Evolutionary conservation across 345 rosid genomes (phyloP).

Genomic region (Boechera stricta): DNA sequence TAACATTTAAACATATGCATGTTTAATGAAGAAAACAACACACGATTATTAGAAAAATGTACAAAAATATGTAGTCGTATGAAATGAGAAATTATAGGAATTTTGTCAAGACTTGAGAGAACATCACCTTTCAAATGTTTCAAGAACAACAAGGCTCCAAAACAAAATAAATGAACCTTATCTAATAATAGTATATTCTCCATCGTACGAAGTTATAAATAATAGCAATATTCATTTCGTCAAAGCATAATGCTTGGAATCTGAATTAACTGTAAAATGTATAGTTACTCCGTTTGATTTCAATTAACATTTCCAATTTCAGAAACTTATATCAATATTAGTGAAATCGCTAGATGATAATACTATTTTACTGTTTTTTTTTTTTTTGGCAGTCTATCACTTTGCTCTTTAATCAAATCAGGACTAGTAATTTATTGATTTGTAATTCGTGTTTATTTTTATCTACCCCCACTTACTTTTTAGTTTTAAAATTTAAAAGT

Average conservation of each 20-base stretch:
- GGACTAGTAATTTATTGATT: not conserved
- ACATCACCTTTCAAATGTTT: constrained; percentile 30
- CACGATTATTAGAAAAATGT: not conserved
- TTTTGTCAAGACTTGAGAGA: constrained; percentile 42
- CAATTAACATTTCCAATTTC: not conserved
- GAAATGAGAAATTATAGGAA: constrained; percentile 24
- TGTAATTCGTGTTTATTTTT: not conserved
- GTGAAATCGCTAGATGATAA: not conserved
- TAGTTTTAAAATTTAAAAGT: not conserved
- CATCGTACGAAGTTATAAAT: constrained; percentile 20
- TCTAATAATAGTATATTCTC: constrained; percentile 27
- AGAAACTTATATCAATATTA: not conserved
- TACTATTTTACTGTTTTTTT: not conserved
- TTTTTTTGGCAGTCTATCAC: not conserved
- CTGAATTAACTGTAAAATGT: not conserved
- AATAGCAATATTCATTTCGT: constrained; percentile 11
- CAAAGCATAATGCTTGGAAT: constrained; percentile 21
- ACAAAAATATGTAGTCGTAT: constrained; percentile 11
- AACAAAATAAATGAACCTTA: constrained; percentile 42
- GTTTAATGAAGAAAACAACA: not conserved
- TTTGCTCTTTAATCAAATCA: not conserved
- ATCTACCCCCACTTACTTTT: not conserved
- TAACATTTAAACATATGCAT: constrained; percentile 1
- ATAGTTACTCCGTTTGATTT: not conserved
- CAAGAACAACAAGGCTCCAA: constrained; percentile 46